Evolutionary conservation across 2,329 filamentous ascomycete genomes (phyloP), one percentile per base, ranked within the genome.

Genomic region (Botrytis pseudocinerea): DNA sequence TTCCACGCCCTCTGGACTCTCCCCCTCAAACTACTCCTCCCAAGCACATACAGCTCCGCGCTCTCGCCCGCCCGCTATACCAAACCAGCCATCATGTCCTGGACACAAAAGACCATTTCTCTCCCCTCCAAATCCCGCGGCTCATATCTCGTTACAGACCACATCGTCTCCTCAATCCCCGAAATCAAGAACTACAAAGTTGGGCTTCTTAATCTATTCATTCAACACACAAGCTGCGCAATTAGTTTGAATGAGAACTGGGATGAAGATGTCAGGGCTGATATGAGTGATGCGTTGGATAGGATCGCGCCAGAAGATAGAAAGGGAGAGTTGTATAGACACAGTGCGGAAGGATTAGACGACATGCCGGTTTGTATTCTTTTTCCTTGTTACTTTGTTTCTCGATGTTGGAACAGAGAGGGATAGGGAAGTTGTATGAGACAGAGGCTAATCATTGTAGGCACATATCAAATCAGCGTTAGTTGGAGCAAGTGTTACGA

Each of bases 211-310:
- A 91, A 97, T 82, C 87, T 99, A 64, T 99, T 98, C 82, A 87
- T 98, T 71, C 95, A 99, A 84, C 96, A 99, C 84, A 99, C 96
- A 8, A 94, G 90, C 80, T 97, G 94, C 83, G 96, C 93, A 20
- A 87, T 99, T 70, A 93, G 90, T 74, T 85, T 99, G 79, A 99
- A 99, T 81, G 96, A 99, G 87, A 98, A 98, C 84, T 91, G 88
- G 83, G 93, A 95, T 80, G 82, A 82, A 63, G 93, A 97, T 83
- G 96, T 99, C n/a, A 88, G 94, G 73, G 88, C 88, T 59, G 94
- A 99, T 83, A 80, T 98, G 95, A 94, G 90, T 80, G 94, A 98
- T 84, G 94, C 95, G 64, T 85, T 99, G 77, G 95, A 99, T 82
- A 87, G 94, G 62, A 92, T 99, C 79, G 96, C 92, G 60, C 94